phyloP scores from a whole-genome alignment of 345 rosid genomes.

The Geranium rotundifolium region DNA sequence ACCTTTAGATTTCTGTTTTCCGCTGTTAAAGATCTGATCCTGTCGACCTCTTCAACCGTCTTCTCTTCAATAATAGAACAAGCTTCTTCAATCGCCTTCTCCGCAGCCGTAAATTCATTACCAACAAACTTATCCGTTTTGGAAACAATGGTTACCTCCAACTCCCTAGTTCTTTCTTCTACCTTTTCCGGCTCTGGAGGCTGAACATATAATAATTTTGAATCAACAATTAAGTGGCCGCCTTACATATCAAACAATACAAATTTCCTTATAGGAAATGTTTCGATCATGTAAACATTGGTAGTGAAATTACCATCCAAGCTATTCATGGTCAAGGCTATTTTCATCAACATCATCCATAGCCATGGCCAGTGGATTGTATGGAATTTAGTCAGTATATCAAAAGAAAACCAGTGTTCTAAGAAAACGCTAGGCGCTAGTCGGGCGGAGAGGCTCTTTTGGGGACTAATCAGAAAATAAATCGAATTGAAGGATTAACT shows the following conservation, averaged over 20 bases:
- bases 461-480: too few species aligned
- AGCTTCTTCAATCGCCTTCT: neutral
- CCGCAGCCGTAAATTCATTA: neutral
- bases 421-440: too few species aligned
- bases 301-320: neutral
- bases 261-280: neutral
- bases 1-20: neutral
- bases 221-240: neutral
- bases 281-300: neutral
- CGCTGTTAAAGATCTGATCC: neutral
- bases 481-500: too few species aligned
- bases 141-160: neutral
- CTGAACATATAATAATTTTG: neutral
- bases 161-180: neutral
- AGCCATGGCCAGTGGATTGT: neutral
- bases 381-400: neutral
- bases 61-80: neutral
- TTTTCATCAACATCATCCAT: neutral
- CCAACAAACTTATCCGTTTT: neutral
- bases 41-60: neutral
- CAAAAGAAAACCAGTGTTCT: too few species aligned
- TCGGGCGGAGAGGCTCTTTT: too few species aligned
- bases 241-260: neutral
- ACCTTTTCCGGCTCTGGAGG: neutral
- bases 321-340: neutral